Evolutionary conservation across 768 basidiomycete genomes (phyloP), one percentile per base, ranked within the genome.

Genomic region (Kwoniella shandongensis): DNA sequence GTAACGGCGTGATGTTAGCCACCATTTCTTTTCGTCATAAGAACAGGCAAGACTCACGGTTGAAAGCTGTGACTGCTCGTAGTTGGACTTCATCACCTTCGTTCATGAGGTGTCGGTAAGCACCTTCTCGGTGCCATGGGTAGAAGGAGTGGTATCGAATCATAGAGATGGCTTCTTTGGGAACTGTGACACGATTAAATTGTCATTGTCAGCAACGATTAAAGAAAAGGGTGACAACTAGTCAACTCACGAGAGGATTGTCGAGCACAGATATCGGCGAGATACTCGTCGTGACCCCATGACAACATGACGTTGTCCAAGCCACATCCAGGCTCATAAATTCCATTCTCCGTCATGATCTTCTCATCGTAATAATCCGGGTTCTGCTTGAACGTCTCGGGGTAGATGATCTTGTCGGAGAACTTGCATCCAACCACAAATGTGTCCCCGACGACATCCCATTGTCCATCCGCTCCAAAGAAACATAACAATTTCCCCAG

Each of bases 91-190:
- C 35, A 56, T 78, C 78, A n/a, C 85, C 84, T 17, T 86, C 86
- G 73, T 85, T 85, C 61, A 83, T 86, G 44, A 94, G 83, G 70
- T 92, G 86, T 20, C 75, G 73, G 79, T 94, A 94, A 0, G 91
- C 91, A 52, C 82, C 82, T 71, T 92, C 91, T 40, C 91, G 83
- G 77, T 94, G 91, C 91, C 89, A 92, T 77, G 91, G 91, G 78
- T 93, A 94, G 81, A 93, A 94, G 67, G 87, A 89, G 79, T 93
- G 91, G 74, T 89, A 94, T 29, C 91, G 85, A 70, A 94, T 90
- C 91, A 94, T 94, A 7, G 87, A 86, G 26, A 94, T 80, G 0
- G 82, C 91, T 65, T 89, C 91, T 36, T 82, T 81, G 3, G 91
- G 91, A 0, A 93, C 70, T 69, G 57, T n/a, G n/a, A n/a, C 17